Conservation (phyloP, 768 basidiomycete species). For the Kwoniella dejecticola region DNA sequence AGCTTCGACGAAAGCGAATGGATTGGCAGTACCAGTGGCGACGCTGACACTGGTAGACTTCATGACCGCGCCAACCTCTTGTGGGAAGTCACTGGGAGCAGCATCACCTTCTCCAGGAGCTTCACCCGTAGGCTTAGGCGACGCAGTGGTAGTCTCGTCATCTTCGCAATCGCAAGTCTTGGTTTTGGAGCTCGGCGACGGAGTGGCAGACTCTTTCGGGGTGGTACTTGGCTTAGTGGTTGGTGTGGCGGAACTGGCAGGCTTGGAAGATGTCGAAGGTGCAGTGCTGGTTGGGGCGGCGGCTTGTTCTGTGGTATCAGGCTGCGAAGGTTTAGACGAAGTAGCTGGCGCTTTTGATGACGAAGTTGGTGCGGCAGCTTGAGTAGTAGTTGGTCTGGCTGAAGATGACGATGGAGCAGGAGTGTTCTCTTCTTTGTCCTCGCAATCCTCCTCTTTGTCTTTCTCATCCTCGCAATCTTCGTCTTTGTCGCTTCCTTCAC, state of each 20-base stretch:
- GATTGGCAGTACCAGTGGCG: no score
- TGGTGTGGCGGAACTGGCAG: no score
- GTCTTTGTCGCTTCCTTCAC: neutral
- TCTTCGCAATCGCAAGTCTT: constrained; percentile 4
- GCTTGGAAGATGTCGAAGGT: no score
- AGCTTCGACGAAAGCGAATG: no score
- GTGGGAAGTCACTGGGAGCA: neutral
- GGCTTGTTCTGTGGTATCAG: neutral
- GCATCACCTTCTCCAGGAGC: neutral
- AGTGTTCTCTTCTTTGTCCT: neutral
- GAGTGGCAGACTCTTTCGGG: neutral
- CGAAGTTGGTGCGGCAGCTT: constrained; percentile 1
- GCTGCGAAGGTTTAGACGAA: neutral
- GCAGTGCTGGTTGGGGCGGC: neutral
- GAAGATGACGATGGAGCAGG: neutral
- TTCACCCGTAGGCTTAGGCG: neutral
- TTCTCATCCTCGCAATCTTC: constrained; percentile 8
- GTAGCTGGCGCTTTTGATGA: neutral
- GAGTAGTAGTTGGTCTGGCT: neutral
- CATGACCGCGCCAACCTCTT: neutral
- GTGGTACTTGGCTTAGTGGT: no score
- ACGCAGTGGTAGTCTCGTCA: neutral
- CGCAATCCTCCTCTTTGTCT: constrained; percentile 5
- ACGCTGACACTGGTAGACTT: no score
- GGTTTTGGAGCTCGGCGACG: neutral